Conservation (phyloP, 495 filamentous ascomycete species). For the Glonium stellatum region DNA sequence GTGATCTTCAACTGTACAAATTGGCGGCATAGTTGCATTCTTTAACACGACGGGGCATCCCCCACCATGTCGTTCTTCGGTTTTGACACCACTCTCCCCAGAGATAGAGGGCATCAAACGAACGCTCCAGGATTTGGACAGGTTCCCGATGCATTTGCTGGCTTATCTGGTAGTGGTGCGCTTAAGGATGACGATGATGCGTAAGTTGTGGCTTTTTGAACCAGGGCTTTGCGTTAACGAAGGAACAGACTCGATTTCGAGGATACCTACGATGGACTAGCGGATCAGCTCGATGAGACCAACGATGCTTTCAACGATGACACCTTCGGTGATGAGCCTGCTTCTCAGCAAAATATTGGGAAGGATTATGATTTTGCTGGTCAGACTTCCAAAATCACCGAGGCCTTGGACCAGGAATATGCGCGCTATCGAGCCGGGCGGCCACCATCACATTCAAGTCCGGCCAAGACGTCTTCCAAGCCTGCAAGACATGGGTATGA, state of each 20-base stretch:
- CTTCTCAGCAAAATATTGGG: slow-evolving; percentile 50
- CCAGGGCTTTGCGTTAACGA: neutral
- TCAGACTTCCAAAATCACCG: slow-evolving; percentile 74
- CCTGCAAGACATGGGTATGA: slow-evolving; percentile 77
- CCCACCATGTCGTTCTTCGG: slow-evolving; percentile 76
- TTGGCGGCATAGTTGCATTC: neutral
- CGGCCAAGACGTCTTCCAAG: slow-evolving; percentile 45
- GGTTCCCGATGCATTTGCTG: slow-evolving; percentile 81
- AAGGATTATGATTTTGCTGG: slow-evolving; percentile 98
- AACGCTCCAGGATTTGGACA: slow-evolving; percentile 68
- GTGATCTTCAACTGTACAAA: neutral
- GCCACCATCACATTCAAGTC: slow-evolving; percentile 27
- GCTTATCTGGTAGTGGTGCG: slow-evolving; percentile 50
- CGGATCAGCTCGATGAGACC: slow-evolving; percentile 83
- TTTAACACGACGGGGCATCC: neutral
- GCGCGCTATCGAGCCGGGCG: slow-evolving; percentile 51
- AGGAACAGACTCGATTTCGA: slow-evolving; percentile 74
- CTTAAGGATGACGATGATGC: slow-evolving; percentile 63
- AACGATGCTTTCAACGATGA: slow-evolving; percentile 96
- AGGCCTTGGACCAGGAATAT: slow-evolving; percentile 84
- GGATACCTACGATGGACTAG: slow-evolving; percentile 95
- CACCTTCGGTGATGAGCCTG: slow-evolving; percentile 67
- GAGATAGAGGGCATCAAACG: slow-evolving; percentile 51
- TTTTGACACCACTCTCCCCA: slow-evolving; percentile 62
- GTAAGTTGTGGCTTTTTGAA: slow-evolving; percentile 44